phyloP scores from a whole-genome alignment of 139 green algal genomes.

The Mesostigma viride region DNA sequence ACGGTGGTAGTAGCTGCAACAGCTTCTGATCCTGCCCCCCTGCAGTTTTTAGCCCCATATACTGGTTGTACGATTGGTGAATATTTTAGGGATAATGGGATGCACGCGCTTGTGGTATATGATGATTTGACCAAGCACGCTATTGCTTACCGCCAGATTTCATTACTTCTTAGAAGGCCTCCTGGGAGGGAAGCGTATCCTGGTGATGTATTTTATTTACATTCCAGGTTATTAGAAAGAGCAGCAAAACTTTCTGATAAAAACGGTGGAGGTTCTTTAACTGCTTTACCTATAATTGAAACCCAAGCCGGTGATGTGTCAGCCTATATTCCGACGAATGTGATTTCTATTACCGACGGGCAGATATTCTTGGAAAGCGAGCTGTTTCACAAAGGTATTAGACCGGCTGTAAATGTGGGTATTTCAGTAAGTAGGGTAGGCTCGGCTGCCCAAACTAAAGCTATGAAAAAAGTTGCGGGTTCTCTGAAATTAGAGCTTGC shows the following conservation, averaged over 20 bases:
- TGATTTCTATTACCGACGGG: slow-evolving; percentile 84
- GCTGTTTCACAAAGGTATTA: not conserved
- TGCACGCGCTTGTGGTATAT: slow-evolving; percentile 77
- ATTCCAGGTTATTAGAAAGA: too few species aligned
- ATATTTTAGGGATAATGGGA: slow-evolving; percentile 66
- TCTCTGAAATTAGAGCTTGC: too few species aligned
- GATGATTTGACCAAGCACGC: slow-evolving; percentile 85
- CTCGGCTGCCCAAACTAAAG: too few species aligned
- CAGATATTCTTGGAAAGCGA: slow-evolving; percentile 68
- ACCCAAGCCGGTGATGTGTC: slow-evolving; percentile 66
- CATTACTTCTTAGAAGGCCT: slow-evolving; percentile 72
- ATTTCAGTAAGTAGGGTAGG: not conserved
- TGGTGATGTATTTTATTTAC: too few species aligned
- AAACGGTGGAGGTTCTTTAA: slow-evolving; percentile 44
- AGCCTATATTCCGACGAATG: slow-evolving; percentile 82
- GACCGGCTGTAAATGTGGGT: not conserved
- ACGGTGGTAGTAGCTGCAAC: slow-evolving; percentile 74
- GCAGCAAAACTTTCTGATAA: too few species aligned
- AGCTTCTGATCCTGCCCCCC: slow-evolving; percentile 69
- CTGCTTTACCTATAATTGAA: slow-evolving; percentile 77
- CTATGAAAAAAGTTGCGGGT: too few species aligned
- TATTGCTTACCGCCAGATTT: slow-evolving; percentile 85
- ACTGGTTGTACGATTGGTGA: slow-evolving; percentile 70
- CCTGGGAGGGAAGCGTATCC: slow-evolving; percentile 78
- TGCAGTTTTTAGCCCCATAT: slow-evolving; percentile 88